Evolutionary conservation across 441 rosid genomes (phyloP).

Genomic region (Adansonia madagascariensis): DNA sequence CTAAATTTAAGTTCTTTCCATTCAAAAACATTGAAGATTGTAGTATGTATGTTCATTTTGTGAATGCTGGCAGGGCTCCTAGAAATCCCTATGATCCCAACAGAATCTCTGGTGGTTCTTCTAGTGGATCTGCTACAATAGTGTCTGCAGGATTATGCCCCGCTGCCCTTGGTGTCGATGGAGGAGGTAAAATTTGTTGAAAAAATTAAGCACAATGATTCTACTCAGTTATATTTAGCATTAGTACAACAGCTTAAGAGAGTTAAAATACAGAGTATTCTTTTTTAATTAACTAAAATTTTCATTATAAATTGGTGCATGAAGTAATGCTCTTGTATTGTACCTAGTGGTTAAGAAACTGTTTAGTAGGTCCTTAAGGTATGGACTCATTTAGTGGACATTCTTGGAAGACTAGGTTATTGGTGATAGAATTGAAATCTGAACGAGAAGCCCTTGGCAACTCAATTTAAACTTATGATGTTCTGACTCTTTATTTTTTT

Average conservation of each 20-base stretch:
- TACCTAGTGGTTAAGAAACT: not conserved
- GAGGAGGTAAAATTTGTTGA: conserved; percentile 57
- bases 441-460: not conserved
- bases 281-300: conserved; percentile 2
- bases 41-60: not conserved
- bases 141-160: conserved; percentile 80
- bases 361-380: not conserved
- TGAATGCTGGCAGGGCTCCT: conserved; percentile 43
- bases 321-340: not conserved
- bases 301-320: not conserved
- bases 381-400: not conserved
- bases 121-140: conserved; percentile 80
- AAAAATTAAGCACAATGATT: not conserved
- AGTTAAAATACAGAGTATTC: not conserved
- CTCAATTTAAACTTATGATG: not conserved
- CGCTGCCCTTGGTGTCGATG: conserved; percentile 82
- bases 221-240: not conserved
- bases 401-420: not conserved
- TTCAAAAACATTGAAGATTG: not conserved
- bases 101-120: conserved; percentile 70
- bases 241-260: not conserved
- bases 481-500: too few species aligned
- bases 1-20: not conserved
- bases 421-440: not conserved
- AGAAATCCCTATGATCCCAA: conserved; percentile 60